Conservation (phyloP, 73 alveolate species). For the Stentor roeselii region DNA sequence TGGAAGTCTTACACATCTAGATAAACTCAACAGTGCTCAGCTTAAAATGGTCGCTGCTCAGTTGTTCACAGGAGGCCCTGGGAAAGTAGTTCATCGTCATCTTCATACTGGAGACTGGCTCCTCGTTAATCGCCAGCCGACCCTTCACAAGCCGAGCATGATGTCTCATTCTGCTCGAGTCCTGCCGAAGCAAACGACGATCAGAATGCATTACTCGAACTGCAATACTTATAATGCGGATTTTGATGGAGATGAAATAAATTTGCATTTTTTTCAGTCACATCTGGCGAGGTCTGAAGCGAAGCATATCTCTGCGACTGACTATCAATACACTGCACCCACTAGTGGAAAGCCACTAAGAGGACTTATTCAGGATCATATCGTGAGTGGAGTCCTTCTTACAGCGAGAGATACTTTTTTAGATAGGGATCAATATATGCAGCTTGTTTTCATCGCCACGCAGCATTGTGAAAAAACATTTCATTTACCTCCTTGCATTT, state of each 20-base stretch:
- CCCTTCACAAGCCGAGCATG: conserved; percentile 97
- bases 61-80: conserved; percentile 62
- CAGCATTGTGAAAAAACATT: conserved; percentile 65
- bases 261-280: conserved; percentile 95
- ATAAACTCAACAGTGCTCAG: conserved; percentile 62
- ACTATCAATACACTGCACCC: conserved; percentile 92
- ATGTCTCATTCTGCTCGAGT: conserved; percentile 92
- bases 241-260: conserved; percentile 99
- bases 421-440: conserved; percentile 80
- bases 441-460: conserved; percentile 86
- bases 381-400: conserved; percentile 90
- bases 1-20: conserved; percentile 80
- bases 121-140: conserved; percentile 97
- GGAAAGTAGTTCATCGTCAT: conserved; percentile 60
- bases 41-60: conserved; percentile 85
- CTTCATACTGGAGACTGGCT: conserved; percentile 92
- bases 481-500: conserved; percentile 82
- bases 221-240: conserved; percentile 99
- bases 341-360: conserved; percentile 99
- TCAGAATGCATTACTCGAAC: conserved; percentile 98
- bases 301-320: conserved; percentile 78
- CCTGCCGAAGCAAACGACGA: conserved; percentile 92
- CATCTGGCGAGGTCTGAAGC: conserved; percentile 89
- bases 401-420: conserved; percentile 93
- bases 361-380: conserved; percentile 97